phyloP scores from a whole-genome alignment of 306 rosid genomes.

The Mucuna pruriens region DNA sequence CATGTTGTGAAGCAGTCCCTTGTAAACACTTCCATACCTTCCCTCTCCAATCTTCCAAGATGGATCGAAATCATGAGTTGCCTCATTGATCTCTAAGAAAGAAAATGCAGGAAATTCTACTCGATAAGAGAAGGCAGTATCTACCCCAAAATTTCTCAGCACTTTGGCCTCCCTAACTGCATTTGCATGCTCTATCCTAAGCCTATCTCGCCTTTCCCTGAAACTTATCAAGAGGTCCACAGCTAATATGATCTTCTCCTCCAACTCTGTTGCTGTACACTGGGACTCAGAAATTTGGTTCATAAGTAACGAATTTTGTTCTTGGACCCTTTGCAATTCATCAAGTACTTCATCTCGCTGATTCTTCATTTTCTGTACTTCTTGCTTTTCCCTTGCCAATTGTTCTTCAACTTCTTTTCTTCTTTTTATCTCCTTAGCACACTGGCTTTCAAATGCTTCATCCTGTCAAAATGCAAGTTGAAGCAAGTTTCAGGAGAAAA shows the following conservation, averaged over 20 bases:
- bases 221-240: conserved; percentile 78
- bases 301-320: conserved; percentile 56
- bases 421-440: conserved; percentile 58
- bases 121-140: conserved; percentile 41
- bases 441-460: conserved; percentile 56
- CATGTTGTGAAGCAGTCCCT: conserved; percentile 76
- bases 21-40: conserved; percentile 83
- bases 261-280: conserved; percentile 60
- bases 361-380: conserved; percentile 54
- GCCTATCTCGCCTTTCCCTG: conserved; percentile 75
- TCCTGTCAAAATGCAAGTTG: conserved; percentile 57
- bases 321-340: conserved; percentile 56
- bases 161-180: conserved; percentile 58
- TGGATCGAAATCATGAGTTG: conserved; percentile 81
- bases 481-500: conserved; percentile 39
- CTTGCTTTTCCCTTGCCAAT: conserved; percentile 54
- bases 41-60: conserved; percentile 96
- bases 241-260: conserved; percentile 82
- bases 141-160: conserved; percentile 54
- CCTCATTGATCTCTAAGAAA: conserved; percentile 85
- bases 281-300: conserved; percentile 58
- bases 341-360: conserved; percentile 48
- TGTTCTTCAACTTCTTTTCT: conserved; percentile 65
- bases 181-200: conserved; percentile 58
- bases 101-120: conserved; percentile 77